Conservation (phyloP, 2,329 filamentous ascomycete species). For the Fusarium veterinarium region DNA sequence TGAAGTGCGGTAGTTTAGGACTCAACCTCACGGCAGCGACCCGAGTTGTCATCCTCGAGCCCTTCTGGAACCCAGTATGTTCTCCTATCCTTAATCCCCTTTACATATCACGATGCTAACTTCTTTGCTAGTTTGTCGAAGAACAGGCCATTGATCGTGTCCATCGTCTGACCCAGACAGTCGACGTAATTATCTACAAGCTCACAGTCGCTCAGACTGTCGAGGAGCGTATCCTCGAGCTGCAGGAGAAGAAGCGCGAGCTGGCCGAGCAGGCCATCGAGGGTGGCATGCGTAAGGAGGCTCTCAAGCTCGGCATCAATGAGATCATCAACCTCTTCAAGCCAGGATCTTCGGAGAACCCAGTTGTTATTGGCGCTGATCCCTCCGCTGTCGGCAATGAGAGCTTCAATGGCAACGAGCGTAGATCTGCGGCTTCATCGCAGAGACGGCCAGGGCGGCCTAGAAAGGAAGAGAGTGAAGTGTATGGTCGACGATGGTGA, state of each 20-base stretch:
- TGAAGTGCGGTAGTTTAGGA: constrained; percentile 93
- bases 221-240: constrained; percentile 92
- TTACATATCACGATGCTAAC: constrained; percentile 7
- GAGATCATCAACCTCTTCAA: constrained; percentile 94
- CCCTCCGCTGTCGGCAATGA: constrained; percentile 29
- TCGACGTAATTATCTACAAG: constrained; percentile 95
- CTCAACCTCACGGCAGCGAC: constrained; percentile 95
- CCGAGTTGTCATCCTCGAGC: constrained; percentile 93
- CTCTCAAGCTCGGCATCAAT: constrained; percentile 87
- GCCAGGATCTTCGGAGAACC: constrained; percentile 60
- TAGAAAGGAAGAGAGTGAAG: constrained; percentile 33
- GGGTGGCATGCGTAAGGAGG: constrained; percentile 76
- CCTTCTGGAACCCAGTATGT: constrained; percentile 95
- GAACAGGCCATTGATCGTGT: constrained; percentile 99
- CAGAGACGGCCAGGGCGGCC: constrained; percentile 43
- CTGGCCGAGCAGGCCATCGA: constrained; percentile 94
- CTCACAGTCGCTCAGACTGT: constrained; percentile 88
- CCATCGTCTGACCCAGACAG: constrained; percentile 95
- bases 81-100: constrained; percentile 20
- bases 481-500: constrained; percentile 39
- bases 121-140: constrained; percentile 81
- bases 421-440: constrained; percentile 41
- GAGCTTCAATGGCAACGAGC: constrained; percentile 26
- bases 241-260: constrained; percentile 93
- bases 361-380: constrained; percentile 29